These are phyloP conservation scores for Cephaloascus fragrans DNA, from an alignment of 805 yeast species.

Conservation along the genomic window DNA sequence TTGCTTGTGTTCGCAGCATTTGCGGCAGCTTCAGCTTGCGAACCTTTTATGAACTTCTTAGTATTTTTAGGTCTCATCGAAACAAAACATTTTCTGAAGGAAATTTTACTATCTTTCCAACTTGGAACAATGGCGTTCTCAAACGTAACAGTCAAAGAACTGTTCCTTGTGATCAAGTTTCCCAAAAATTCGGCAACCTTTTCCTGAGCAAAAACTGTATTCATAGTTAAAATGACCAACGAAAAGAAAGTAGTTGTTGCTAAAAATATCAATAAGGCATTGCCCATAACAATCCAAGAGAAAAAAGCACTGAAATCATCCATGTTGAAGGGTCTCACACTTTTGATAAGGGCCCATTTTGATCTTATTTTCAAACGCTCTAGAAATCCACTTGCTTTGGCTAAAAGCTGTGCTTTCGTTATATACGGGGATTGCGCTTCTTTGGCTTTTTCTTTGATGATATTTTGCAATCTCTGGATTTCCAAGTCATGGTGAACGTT, in stretches of 20 bases:
- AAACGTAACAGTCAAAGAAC: conserved; percentile 75
- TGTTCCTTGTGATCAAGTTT: conserved; percentile 71
- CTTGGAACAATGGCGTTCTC: conserved; percentile 93
- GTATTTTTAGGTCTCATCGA: conserved; percentile 67
- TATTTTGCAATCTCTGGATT: not conserved
- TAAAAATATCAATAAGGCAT: conserved; percentile 63
- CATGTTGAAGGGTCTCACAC: conserved; percentile 78
- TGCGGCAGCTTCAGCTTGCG: conserved; percentile 62
- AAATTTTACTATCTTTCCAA: conserved; percentile 82
- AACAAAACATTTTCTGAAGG: conserved; percentile 76
- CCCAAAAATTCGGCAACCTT: conserved; percentile 76
- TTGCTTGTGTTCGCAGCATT: conserved; percentile 25
- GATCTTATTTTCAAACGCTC: conserved; percentile 18
- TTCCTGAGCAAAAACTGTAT: conserved; percentile 85
- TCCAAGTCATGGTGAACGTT: not conserved
- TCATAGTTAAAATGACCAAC: conserved; percentile 61
- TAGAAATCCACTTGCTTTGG: conserved; percentile 4
- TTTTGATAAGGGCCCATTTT: conserved; percentile 69
- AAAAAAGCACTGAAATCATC: conserved; percentile 88
- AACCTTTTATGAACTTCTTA: conserved; percentile 53
- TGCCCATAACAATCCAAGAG: conserved; percentile 88
- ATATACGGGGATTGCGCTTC: not conserved
- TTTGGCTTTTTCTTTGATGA: not conserved
- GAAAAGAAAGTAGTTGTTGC: conserved; percentile 94
- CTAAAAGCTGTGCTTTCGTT: conserved; percentile 6